These are phyloP conservation scores for Trametes cubensis DNA, from an alignment of 768 basidiomycete species.

Conservation along the genomic window DNA sequence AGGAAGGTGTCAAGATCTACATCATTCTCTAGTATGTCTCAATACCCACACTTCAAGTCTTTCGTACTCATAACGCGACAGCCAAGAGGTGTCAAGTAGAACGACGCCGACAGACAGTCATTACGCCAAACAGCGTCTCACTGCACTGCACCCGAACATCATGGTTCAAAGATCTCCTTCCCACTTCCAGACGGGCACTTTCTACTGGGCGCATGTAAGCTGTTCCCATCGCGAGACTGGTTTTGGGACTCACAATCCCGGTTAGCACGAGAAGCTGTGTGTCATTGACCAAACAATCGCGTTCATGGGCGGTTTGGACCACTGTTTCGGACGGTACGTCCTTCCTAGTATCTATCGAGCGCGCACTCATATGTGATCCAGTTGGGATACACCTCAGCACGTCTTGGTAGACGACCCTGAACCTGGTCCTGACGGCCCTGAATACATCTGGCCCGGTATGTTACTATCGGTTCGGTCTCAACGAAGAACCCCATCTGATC, in stretches of 20 bases:
- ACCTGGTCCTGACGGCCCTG: conserved; percentile 53
- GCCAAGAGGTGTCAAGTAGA: conserved; percentile 92
- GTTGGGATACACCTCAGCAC: conserved; percentile 98
- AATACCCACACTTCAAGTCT: not conserved
- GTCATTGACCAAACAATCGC: conserved; percentile 97
- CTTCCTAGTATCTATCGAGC: not conserved
- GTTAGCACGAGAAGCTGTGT: conserved; percentile 94
- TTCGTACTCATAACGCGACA: conserved; percentile 35
- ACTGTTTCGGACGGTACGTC: conserved; percentile 81
- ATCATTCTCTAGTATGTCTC: conserved; percentile 85
- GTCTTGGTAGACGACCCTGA: conserved; percentile 83
- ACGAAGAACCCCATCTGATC: not conserved
- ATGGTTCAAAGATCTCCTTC: conserved; percentile 97
- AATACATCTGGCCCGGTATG: conserved; percentile 85
- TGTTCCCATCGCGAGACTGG: not conserved
- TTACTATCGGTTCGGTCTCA: not conserved
- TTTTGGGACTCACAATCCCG: not conserved
- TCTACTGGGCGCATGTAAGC: conserved; percentile 97
- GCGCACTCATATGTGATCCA: conserved; percentile 30
- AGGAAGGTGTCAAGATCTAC: conserved; percentile 94
- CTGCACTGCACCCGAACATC: conserved; percentile 85
- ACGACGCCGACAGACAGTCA: conserved; percentile 95
- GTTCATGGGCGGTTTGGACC: conserved; percentile 96
- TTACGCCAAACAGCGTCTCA: conserved; percentile 85
- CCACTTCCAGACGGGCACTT: conserved; percentile 95